Percentiles rank a stretch among this genome's conserved stretches.
These are phyloP conservation scores for Blastocystis sp. DNA, from an alignment of 352 stramenopile genomes.

Conservation along the genomic window DNA sequence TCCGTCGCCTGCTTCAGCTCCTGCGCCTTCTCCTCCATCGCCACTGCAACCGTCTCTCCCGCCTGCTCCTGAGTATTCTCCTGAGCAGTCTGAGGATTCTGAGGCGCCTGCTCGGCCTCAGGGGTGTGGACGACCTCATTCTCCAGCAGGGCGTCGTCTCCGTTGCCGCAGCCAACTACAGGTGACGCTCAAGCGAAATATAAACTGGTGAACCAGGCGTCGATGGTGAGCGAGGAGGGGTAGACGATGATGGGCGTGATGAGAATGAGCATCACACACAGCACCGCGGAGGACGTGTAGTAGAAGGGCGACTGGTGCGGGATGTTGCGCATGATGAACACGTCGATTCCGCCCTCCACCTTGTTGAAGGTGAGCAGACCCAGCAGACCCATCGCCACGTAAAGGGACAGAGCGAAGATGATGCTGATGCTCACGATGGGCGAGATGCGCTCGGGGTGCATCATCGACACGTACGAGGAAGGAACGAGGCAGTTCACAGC, in stretches of 20 bases:
- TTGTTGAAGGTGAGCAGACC: conserved; percentile 51
- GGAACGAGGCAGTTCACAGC: conserved; percentile 37
- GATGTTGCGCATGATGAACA: conserved; percentile 53
- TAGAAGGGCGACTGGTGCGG: conserved; percentile 6
- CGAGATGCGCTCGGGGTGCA: conserved; percentile 15
- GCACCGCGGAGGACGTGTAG: conserved; percentile 28
- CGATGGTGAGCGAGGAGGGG: conserved; percentile 43
- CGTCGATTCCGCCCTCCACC: conserved; percentile 24
- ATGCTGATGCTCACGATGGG: conserved; percentile 51
- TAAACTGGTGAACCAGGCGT: conserved; percentile 26
- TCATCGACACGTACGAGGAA: conserved; percentile 43
- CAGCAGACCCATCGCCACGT: conserved; percentile 38
- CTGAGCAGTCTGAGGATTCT: not conserved
- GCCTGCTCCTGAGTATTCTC: not conserved
- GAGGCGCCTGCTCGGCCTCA: not conserved
- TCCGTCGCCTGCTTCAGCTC: not conserved
- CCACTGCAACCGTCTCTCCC: not conserved
- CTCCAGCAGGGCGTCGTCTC: conserved; percentile 22
- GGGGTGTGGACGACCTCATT: not conserved
- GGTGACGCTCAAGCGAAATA: not conserved
- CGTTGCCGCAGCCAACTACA: not conserved
- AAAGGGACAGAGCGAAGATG: conserved; percentile 34
- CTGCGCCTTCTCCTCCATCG: not conserved
- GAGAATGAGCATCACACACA: conserved; percentile 45
- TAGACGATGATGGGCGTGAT: conserved; percentile 52